Percentiles rank a stretch among this genome's conserved stretches.
Conservation (phyloP, 1,284 basidiomycete genomes). For the Puccinia polysora region DNA sequence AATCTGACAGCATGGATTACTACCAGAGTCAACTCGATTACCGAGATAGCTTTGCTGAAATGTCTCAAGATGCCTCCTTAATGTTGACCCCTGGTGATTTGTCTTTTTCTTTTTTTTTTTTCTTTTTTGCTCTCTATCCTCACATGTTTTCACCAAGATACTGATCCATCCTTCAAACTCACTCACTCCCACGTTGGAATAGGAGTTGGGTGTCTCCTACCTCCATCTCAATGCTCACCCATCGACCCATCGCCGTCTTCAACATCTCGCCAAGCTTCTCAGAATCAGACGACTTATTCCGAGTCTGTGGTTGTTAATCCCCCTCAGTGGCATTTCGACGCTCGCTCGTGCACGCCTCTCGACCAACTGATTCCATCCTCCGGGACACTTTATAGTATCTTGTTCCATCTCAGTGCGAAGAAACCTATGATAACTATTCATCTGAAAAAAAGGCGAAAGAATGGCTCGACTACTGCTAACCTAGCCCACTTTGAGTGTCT, state of each 20-base stretch:
- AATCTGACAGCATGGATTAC: constrained; percentile 24
- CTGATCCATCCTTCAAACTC: no score
- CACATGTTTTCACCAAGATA: no score
- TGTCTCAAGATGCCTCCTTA: background rate
- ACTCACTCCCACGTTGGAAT: no score
- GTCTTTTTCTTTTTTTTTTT: no score
- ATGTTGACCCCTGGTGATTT: background rate
- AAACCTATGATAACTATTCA: constrained; percentile 9
- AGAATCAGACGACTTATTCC: constrained; percentile 5
- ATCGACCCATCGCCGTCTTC: background rate
- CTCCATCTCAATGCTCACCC: no score
- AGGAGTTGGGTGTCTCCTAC: no score
- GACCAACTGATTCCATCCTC: background rate
- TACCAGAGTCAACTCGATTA: constrained; percentile 31
- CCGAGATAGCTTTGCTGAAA: constrained; percentile 1
- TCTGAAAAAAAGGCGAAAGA: constrained; percentile 22
- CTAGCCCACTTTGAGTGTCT: constrained; percentile 37
- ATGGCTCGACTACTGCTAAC: constrained; percentile 1
- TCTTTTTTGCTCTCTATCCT: no score
- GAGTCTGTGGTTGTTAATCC: constrained; percentile 34
- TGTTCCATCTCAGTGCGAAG: constrained; percentile 21
- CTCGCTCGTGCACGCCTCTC: constrained; percentile 18
- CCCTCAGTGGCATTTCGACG: constrained; percentile 39
- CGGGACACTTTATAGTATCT: background rate
- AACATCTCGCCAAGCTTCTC: background rate